These are phyloP conservation scores for Lyophyllum decastes DNA, from an alignment of 768 basidiomycete species.

Conservation along the genomic window DNA sequence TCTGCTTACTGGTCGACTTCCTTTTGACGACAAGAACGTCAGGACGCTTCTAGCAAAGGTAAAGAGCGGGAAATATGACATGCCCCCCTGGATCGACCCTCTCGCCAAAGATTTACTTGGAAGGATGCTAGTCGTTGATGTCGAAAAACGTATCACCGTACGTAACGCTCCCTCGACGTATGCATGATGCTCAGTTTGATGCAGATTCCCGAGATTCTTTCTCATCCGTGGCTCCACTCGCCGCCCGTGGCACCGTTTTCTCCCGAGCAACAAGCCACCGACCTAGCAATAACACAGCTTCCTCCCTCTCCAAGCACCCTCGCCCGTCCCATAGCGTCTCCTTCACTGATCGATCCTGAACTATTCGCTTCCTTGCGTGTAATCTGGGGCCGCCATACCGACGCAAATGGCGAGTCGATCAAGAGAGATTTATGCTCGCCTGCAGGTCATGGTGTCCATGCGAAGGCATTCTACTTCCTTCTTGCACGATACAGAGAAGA, in stretches of 20 bases:
- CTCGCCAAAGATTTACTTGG: slow-evolving; percentile 81
- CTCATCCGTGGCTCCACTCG: slow-evolving; percentile 76
- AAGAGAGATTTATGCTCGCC: slow-evolving; percentile 69
- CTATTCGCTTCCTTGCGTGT: slow-evolving; percentile 77
- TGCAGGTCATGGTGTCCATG: slow-evolving; percentile 67
- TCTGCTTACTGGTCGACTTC: slow-evolving; percentile 85
- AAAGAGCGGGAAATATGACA: slow-evolving; percentile 80
- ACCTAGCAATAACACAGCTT: slow-evolving; percentile 31
- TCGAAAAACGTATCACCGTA: slow-evolving; percentile 78
- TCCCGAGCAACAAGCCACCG: slow-evolving; percentile 12
- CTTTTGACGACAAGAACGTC: slow-evolving; percentile 92
- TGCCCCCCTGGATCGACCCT: slow-evolving; percentile 81
- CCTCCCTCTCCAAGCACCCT: slow-evolving; percentile 70
- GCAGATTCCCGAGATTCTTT: slow-evolving; percentile 84
- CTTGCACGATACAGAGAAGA: slow-evolving; percentile 76
- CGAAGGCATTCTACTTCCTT: slow-evolving; percentile 90
- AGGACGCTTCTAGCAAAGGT: slow-evolving; percentile 80
- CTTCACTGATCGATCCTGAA: slow-evolving; percentile 72
- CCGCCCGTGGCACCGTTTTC: slow-evolving; percentile 27
- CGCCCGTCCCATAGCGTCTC: slow-evolving; percentile 68
- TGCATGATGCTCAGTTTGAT: not conserved
- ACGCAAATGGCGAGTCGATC: slow-evolving; percentile 52
- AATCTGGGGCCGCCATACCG: slow-evolving; percentile 80
- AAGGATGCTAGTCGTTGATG: slow-evolving; percentile 89
- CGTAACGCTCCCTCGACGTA: slow-evolving; percentile 21